These are phyloP conservation scores for Malassezia nana DNA, from an alignment of 1,284 basidiomycete species.

Conservation along the genomic window DNA sequence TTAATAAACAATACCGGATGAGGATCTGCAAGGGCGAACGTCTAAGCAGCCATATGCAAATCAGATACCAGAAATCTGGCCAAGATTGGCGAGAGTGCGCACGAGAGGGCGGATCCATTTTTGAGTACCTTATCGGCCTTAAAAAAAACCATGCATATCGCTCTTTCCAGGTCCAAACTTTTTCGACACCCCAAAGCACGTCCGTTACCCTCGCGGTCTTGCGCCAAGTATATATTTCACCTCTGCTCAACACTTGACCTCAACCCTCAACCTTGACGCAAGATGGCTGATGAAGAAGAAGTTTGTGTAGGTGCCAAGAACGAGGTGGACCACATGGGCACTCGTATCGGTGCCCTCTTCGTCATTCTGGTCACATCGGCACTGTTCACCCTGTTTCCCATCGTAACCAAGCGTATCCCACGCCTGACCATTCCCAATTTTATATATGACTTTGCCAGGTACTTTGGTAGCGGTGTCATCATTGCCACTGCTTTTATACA, in stretches of 20 bases:
- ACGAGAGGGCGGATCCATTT: background rate
- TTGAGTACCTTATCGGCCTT: background rate
- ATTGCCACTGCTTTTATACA: constrained; percentile 65
- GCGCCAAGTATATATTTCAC: background rate
- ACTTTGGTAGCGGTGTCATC: constrained; percentile 65
- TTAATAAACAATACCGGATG: background rate
- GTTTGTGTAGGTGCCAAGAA: constrained; percentile 2
- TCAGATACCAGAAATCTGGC: background rate
- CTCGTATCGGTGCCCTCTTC: constrained; percentile 68
- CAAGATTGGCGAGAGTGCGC: background rate
- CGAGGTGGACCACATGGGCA: constrained; percentile 20
- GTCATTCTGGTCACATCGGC: constrained; percentile 59
- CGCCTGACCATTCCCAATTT: constrained; percentile 39
- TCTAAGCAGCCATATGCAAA: background rate
- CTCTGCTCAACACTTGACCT: background rate
- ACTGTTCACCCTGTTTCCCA: constrained; percentile 70
- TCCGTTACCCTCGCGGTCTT: constrained; percentile 1
- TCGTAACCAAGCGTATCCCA: constrained; percentile 59
- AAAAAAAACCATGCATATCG: background rate
- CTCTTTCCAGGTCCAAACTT: too few relatives aligned
- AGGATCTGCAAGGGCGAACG: background rate
- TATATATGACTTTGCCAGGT: constrained; percentile 64
- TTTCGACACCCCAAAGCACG: background rate
- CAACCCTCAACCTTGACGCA: background rate
- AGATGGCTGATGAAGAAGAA: constrained; percentile 2